phyloP scores from a whole-genome alignment of 768 basidiomycete genomes.

The Candolleomyces eurysporus region DNA sequence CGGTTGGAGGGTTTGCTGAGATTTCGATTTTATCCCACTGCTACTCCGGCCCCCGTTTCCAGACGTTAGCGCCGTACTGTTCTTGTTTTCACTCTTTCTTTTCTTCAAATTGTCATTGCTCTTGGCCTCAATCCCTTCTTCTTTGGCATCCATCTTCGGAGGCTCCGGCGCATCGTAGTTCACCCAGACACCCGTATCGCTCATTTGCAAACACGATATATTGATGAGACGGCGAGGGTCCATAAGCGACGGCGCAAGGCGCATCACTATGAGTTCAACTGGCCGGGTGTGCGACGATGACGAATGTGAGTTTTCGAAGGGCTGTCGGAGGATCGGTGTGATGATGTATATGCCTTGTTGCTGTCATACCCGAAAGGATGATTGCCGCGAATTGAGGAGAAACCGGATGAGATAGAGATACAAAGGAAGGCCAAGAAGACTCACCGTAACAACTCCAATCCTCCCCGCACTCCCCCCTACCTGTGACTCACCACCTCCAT shows the following conservation, averaged over 20 bases:
- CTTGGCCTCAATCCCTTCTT: background rate
- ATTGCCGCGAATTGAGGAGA: too few species aligned
- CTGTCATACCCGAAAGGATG: too few species aligned
- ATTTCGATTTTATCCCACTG: too few species aligned
- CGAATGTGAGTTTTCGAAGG: background rate
- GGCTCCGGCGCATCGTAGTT: conserved; percentile 30
- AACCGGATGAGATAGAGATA: too few species aligned
- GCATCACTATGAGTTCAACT: conserved; percentile 6
- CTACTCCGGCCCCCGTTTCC: too few species aligned
- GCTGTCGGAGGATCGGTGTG: conserved; percentile 7
- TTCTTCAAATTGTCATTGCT: too few species aligned
- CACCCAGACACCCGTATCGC: conserved; percentile 49
- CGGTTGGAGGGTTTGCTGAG: background rate
- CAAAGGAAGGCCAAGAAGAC: conserved; percentile 8
- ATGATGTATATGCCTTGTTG: conserved; percentile 17
- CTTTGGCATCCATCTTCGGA: background rate
- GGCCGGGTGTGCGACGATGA: conserved; percentile 4
- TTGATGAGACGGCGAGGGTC: conserved; percentile 23
- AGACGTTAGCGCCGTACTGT: background rate
- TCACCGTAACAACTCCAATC: conserved; percentile 48
- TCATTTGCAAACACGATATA: conserved; percentile 56
- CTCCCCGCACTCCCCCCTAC: conserved; percentile 19
- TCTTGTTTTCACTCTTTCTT: background rate
- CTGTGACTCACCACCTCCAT: conserved; percentile 31
- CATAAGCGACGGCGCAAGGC: conserved; percentile 24